Evolutionary conservation across 176 grass and related monocot species (phyloP), one percentile per base, ranked within the genome.

Genomic region (Tillandsia leiboldiana): DNA sequence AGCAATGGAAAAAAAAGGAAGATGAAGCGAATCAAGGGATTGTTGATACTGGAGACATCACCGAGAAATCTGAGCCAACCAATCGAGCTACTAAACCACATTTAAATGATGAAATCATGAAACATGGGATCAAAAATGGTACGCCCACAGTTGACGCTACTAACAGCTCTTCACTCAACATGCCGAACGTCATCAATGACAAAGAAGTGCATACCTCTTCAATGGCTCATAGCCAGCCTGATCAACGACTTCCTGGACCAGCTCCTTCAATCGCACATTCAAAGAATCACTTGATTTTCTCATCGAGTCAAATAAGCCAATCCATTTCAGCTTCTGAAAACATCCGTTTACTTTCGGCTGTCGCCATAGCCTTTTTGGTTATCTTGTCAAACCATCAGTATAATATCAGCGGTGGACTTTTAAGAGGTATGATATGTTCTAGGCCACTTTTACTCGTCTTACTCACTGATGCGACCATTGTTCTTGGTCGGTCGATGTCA

Each of bases 401-500:
- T 33, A 73, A 59, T 49, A 56, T 91, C 1, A 82, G 84, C 64
- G 79, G 82, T 2, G 71, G 12, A 28, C 71, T 85, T 66, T 75
- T 71, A 15, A 81, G 76, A 75, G 20, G 78, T 52, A 65, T 92
- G 27, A 67, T 87, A 9, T 71, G 73, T 13, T 79, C 81, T n/a
- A 79, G 80, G 48, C 93, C 93, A 6, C 81, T 92, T 49, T 65
- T 87, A 26, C 76, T 97, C 67, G 81, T 92, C 14, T 78, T 97
- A 17, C 28, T 97, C 54, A 90, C 82, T 3, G 78, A 87, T 75
- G 53, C 84, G 49, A 78, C 86, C 47, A 65, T 97, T 23, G 73
- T 87, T 51, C 53, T 83, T 5, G 73, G 81, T 17, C 51, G 47
- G 53, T 53, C 92, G 79, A 79, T 92, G 80, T 75, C 65, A 77